A percentile compares a stretch with the other conserved stretches of the same genome.
Evolutionary conservation across 305 asterid species (phyloP).

Genomic region (Solanum hybrid): DNA sequence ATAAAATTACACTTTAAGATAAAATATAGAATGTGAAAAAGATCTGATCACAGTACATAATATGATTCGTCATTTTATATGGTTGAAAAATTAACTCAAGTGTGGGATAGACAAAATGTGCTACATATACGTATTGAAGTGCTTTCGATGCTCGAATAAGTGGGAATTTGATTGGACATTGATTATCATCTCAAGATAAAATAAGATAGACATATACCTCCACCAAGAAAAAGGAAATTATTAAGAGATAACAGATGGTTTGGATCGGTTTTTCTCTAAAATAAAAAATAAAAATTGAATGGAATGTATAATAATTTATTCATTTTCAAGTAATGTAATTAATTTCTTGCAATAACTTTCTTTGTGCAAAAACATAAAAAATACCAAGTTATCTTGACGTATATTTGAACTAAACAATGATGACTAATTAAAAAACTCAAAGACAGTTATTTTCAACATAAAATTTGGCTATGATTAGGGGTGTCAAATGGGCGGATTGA

Average conservation of each 20-base stretch:
- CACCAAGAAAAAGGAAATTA: not conserved
- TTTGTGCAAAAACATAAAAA: not conserved
- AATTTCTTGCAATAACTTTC: not conserved
- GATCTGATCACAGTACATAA: not conserved
- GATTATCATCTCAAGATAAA: not conserved
- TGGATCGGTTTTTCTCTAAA: not conserved
- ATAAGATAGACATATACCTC: not conserved
- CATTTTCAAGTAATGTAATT: not conserved
- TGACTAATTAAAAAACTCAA: not conserved
- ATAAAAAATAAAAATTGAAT: not conserved
- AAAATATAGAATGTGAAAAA: not conserved
- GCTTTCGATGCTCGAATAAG: not conserved
- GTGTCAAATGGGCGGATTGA: too few species aligned
- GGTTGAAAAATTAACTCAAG: not conserved
- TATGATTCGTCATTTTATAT: not conserved
- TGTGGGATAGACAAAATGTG: not conserved
- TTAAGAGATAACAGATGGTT: not conserved
- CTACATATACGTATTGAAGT: not conserved
- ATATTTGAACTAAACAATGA: not conserved
- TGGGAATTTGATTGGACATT: not conserved
- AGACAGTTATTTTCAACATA: not conserved
- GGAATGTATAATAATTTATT: not conserved
- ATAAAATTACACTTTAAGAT: not conserved
- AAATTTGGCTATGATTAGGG: not conserved
- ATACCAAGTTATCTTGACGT: not conserved